Evolutionary conservation across 1,284 basidiomycete genomes (phyloP), one percentile per base, ranked within the genome.

Genomic region (Malassezia yamatoensis): DNA sequence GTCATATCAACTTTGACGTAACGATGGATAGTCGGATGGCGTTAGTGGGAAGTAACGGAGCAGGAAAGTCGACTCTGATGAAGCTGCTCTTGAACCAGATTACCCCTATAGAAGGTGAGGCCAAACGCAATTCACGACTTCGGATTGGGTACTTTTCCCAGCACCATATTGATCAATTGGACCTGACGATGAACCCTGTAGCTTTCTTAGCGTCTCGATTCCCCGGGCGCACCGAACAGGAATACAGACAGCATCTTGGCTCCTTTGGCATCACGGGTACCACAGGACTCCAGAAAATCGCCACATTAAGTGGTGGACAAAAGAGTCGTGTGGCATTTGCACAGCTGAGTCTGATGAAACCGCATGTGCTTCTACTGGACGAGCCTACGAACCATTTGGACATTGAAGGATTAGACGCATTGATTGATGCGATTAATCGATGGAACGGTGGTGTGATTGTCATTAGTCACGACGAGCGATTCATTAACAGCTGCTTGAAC

Each of bases 381-480:
- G 93, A 90, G 83, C 93, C 93, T 59, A 94, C 91, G 67, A 96
- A 96, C 80, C 93, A 96, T 78, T 79, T 96, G 76, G 90, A 96
- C 85, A 90, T 66, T 16, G 68, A 72, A 38, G 93, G 91, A 82
- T 81, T 98, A 56, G 94, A 99, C 73, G 94, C 91, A 6, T 79
- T 98, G 43, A 94, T 94, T 83, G 78, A 81, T 20, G 94, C 90
- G 0, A 77, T 98, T 63, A 82, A 83, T 64, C 79, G 78, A 15
- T 98, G 89, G 88, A 94, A 94, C 69, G 94, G 94, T n/a, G 94
- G 93, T 50, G 88, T 72, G 24, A 71, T 76, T 43, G 65, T 62
- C 43, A 66, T 69, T 32, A 67, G 63, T 24, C 64, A 63, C 60
- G 71, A 74, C 64, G 66, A 70, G 59, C 66, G 62, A 10, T 74